These are phyloP conservation scores for Massariosphaeria phaeospora DNA, from an alignment of 495 filamentous ascomycete genomes.

Conservation along the genomic window DNA sequence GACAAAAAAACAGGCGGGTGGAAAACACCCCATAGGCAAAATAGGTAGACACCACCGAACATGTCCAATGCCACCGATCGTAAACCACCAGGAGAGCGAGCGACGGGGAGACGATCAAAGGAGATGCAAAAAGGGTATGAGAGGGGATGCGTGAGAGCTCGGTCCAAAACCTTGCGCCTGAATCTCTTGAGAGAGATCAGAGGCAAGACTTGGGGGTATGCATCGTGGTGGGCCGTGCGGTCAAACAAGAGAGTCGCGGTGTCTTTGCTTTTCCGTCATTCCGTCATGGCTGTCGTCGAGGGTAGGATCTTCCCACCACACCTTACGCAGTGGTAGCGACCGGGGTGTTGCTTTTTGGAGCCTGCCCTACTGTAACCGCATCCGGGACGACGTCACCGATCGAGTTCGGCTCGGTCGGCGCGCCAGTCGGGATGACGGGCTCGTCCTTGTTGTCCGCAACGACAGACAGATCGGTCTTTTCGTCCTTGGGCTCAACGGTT, in stretches of 20 bases:
- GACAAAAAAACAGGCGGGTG: constrained; percentile 24
- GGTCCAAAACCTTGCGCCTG: constrained; percentile 27
- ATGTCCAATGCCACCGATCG: constrained; percentile 24
- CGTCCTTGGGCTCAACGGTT: constrained; percentile 31
- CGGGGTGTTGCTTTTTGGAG: constrained; percentile 36
- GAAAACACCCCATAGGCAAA: constrained; percentile 19
- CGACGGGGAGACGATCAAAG: constrained; percentile 26
- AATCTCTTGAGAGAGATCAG: constrained; percentile 19
- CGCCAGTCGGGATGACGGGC: neutral
- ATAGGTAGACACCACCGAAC: constrained; percentile 21
- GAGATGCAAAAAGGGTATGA: constrained; percentile 12
- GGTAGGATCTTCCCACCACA: constrained; percentile 33
- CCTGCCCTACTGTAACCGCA: constrained; percentile 36
- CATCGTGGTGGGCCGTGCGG: constrained; percentile 26
- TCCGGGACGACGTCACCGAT: constrained; percentile 43
- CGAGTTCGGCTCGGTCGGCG: constrained; percentile 19
- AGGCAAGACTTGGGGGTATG: constrained; percentile 23
- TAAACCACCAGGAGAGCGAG: constrained; percentile 21
- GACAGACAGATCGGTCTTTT: constrained; percentile 16
- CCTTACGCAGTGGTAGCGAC: constrained; percentile 46
- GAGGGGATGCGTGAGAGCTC: constrained; percentile 19
- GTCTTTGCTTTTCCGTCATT: constrained; percentile 35
- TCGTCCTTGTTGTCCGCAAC: constrained; percentile 20
- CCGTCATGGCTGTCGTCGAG: constrained; percentile 33
- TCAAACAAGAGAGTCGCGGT: constrained; percentile 34